Evolutionary conservation across 73 alveolate species (phyloP).

Genomic region (Chromera velia): DNA sequence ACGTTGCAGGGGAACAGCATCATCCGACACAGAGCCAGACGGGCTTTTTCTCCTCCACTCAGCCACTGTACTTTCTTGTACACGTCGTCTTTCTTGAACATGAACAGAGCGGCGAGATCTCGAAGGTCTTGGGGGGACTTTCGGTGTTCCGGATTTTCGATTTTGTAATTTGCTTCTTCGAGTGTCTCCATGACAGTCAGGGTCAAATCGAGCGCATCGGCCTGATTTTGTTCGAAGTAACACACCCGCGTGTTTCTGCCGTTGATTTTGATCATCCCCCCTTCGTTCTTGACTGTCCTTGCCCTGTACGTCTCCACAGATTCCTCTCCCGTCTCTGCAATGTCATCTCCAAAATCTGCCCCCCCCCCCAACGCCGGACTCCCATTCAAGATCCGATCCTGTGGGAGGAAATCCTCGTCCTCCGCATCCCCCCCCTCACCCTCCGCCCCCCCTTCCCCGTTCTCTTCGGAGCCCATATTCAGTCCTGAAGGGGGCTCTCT

Average conservation of each 20-base stretch:
- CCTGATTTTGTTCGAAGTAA: background rate
- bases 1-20: conserved; percentile 38
- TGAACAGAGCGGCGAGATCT: conserved; percentile 35
- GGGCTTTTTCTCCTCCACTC: conserved; percentile 49
- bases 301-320: too few species aligned
- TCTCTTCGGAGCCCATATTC: too few species aligned
- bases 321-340: too few species aligned
- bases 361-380: too few species aligned
- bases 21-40: conserved; percentile 39
- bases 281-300: too few species aligned
- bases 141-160: background rate
- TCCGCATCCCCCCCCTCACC: background rate
- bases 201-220: background rate
- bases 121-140: background rate
- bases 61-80: conserved; percentile 10
- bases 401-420: too few species aligned
- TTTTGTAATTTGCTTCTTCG: background rate
- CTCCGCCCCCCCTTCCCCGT: too few species aligned
- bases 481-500: background rate
- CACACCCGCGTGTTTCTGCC: background rate
- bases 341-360: too few species aligned
- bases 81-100: conserved; percentile 38
- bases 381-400: too few species aligned
- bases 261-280: too few species aligned
- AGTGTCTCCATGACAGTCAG: background rate